Evolutionary conservation across 208 protist genomes (phyloP).

Genomic region (Trypanosoma avium): DNA sequence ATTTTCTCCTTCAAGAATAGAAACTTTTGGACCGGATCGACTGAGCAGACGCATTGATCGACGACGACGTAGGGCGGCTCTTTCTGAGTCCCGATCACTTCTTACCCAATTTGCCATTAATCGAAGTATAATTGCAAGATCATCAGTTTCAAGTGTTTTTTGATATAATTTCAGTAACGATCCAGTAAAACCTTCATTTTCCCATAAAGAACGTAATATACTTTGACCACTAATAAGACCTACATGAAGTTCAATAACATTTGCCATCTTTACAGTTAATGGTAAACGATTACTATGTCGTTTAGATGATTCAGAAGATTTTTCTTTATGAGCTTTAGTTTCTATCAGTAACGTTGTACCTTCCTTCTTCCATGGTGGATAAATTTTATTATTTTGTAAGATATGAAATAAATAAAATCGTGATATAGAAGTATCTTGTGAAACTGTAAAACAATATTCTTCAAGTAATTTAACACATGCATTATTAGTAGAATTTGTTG

Average conservation of each 20-base stretch:
- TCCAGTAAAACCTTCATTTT: neutral
- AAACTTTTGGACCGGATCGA: neutral
- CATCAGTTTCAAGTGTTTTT: constrained; percentile 10
- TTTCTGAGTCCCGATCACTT: neutral
- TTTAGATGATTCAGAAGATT: neutral
- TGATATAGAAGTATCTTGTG: neutral
- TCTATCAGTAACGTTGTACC: neutral
- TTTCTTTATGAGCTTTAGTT: neutral
- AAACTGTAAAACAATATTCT: constrained; percentile 12
- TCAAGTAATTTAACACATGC: constrained; percentile 9
- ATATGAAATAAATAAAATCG: constrained; percentile 17
- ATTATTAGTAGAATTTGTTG: neutral
- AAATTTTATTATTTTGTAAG: constrained; percentile 2
- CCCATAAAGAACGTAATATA: constrained; percentile 3
- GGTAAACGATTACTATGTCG: neutral
- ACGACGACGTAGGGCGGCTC: neutral
- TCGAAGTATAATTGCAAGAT: constrained; percentile 24
- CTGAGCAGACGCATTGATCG: neutral
- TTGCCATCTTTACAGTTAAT: neutral
- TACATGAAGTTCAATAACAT: constrained; percentile 27
- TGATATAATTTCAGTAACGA: neutral
- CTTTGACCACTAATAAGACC: constrained; percentile 9
- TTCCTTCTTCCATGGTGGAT: constrained; percentile 22
- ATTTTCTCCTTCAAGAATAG: neutral
- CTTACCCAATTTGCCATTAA: constrained; percentile 4